Conservation (phyloP, 129 eudicot species). For the Deinandra increscens region DNA sequence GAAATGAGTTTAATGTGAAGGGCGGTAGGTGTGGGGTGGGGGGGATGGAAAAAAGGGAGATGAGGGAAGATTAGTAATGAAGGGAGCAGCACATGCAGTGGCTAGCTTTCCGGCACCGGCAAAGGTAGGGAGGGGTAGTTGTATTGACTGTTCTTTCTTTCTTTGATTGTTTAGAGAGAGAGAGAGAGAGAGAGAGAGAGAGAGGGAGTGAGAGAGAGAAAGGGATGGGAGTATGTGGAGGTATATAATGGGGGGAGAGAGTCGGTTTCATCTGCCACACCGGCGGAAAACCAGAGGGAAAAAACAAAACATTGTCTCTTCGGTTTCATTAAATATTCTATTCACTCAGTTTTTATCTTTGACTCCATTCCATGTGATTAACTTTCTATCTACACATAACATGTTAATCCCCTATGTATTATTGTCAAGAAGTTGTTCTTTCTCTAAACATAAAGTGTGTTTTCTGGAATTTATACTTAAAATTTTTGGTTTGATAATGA, state of each 20-base stretch:
- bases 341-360: constrained; percentile 7
- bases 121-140: constrained; percentile 3
- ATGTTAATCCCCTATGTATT: not conserved
- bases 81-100: constrained; percentile 38
- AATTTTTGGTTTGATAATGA: too few relatives aligned
- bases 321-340: constrained; percentile 27
- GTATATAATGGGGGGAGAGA: constrained; percentile 62
- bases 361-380: not conserved
- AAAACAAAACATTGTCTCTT: constrained; percentile 32
- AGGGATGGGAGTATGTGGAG: constrained; percentile 46
- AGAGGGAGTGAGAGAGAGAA: constrained; percentile 31
- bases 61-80: constrained; percentile 16
- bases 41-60: too few relatives aligned
- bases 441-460: too few relatives aligned
- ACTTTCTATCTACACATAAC: not conserved
- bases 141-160: constrained; percentile 14
- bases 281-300: constrained; percentile 84
- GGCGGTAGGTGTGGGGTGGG: too few relatives aligned
- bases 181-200: constrained; percentile 37
- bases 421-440: too few relatives aligned
- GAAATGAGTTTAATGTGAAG: not conserved
- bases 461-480: too few relatives aligned
- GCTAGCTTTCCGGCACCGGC: constrained; percentile 40
- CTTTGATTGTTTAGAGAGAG: too few relatives aligned
- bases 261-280: constrained; percentile 85